A percentile compares a stretch with the other conserved stretches of the same genome.
Evolutionary conservation across 2,329 filamentous ascomycete species (phyloP).

Genomic region (Penicillium sp.): DNA sequence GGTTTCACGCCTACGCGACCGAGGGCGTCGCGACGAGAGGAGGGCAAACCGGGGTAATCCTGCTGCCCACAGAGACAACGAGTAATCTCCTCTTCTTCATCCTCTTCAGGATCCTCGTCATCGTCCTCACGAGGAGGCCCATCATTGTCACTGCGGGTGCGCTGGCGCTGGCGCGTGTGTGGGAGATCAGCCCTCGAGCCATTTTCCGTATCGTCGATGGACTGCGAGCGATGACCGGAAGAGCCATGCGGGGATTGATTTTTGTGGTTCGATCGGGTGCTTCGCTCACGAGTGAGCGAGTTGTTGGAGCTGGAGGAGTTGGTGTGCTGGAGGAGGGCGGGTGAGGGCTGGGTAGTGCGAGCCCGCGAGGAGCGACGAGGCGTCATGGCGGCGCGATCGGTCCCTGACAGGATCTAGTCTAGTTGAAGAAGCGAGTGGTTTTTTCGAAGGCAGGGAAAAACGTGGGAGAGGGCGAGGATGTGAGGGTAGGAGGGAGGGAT

Average conservation of each 20-base stretch:
- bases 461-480: slow-evolving; percentile 9
- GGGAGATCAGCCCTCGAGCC: slow-evolving; percentile 64
- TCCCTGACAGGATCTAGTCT: slow-evolving; percentile 10
- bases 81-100: slow-evolving; percentile 89
- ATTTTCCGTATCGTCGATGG: slow-evolving; percentile 61
- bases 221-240: slow-evolving; percentile 63
- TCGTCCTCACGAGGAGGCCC: slow-evolving; percentile 66
- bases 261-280: slow-evolving; percentile 74
- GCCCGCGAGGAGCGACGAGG: slow-evolving; percentile 92
- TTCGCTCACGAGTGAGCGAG: slow-evolving; percentile 78
- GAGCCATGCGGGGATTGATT: slow-evolving; percentile 76
- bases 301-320: slow-evolving; percentile 74
- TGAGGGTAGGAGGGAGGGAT: slow-evolving; percentile 7
- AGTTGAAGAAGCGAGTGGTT: background rate
- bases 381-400: slow-evolving; percentile 56
- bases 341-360: slow-evolving; percentile 73
- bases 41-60: slow-evolving; percentile 84
- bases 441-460: background rate
- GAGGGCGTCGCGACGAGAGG: slow-evolving; percentile 61
- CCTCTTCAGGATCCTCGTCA: slow-evolving; percentile 66
- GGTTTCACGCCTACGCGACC: slow-evolving; percentile 63
- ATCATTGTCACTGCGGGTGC: slow-evolving; percentile 70
- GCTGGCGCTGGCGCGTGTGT: slow-evolving; percentile 78
- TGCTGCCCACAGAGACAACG: slow-evolving; percentile 93
- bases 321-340: slow-evolving; percentile 74